A percentile compares a stretch with the other conserved stretches of the same genome.
phyloP scores from a whole-genome alignment of 306 rosid genomes.

The Luffa aegyptiaca region DNA sequence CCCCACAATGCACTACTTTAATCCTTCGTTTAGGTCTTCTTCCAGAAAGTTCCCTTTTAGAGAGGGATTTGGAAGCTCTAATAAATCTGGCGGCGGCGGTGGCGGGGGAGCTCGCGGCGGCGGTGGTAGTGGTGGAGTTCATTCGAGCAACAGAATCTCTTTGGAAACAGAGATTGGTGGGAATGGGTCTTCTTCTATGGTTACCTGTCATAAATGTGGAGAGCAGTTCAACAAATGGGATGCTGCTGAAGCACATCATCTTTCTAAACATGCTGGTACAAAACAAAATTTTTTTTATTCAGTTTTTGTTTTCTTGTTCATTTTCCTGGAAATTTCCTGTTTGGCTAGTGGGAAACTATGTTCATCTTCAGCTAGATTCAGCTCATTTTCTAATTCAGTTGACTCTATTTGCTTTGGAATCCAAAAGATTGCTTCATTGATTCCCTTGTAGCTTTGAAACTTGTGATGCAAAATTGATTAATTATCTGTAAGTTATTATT shows the following conservation, averaged over 20 bases:
- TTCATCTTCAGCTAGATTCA: background rate
- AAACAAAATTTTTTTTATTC: background rate
- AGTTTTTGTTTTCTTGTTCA: background rate
- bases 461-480: background rate
- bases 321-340: conserved; percentile 1
- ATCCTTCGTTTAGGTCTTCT: conserved; percentile 57
- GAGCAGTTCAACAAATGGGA: conserved; percentile 75
- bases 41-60: conserved; percentile 57
- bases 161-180: conserved; percentile 42
- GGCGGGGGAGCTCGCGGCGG: conserved; percentile 8
- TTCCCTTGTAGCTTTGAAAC: background rate
- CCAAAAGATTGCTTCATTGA: background rate
- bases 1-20: conserved; percentile 62
- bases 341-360: background rate
- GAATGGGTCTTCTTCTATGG: conserved; percentile 19
- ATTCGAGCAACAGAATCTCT: conserved; percentile 45
- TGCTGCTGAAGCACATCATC: conserved; percentile 85
- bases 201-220: conserved; percentile 81
- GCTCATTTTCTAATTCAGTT: background rate
- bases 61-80: conserved; percentile 27
- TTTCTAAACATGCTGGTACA: conserved; percentile 82
- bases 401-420: background rate
- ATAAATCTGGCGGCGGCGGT: conserved; percentile 5
- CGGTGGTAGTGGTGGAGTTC: conserved; percentile 17
- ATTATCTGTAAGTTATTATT: background rate